Conservation (phyloP, 2,329 filamentous ascomycete genomes). For the Paradendryphiella salina region DNA sequence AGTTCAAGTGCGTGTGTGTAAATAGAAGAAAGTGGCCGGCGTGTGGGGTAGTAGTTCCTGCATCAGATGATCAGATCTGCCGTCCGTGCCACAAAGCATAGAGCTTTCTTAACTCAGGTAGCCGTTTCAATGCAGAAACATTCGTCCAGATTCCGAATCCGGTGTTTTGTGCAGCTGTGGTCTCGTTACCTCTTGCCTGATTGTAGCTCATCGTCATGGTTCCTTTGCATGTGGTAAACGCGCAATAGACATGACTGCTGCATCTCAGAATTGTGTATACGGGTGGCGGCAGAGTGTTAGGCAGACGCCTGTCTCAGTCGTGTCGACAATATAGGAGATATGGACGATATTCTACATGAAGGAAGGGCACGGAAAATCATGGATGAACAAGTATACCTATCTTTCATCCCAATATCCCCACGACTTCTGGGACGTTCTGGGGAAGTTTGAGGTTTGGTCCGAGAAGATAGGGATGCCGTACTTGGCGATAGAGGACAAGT, state of each 20-base stretch:
- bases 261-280: background rate
- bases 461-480: too few species aligned
- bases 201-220: background rate
- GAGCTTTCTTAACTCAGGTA: background rate
- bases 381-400: too few species aligned
- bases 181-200: background rate
- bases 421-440: too few species aligned
- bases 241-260: background rate
- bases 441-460: too few species aligned
- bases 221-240: background rate
- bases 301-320: background rate
- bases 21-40: constrained; percentile 11
- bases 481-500: too few species aligned
- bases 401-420: too few species aligned
- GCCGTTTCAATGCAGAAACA: background rate
- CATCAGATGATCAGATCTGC: constrained; percentile 10
- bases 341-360: too few species aligned
- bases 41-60: constrained; percentile 17
- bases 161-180: background rate
- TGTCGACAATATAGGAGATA: constrained; percentile 6
- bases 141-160: background rate
- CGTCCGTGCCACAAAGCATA: background rate
- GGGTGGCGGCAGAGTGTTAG: background rate
- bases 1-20: constrained; percentile 4
- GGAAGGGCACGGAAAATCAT: too few species aligned